Evolutionary conservation across 2,329 filamentous ascomycete genomes (phyloP), one percentile per base, ranked within the genome.

Genomic region (Penicillium expansum): DNA sequence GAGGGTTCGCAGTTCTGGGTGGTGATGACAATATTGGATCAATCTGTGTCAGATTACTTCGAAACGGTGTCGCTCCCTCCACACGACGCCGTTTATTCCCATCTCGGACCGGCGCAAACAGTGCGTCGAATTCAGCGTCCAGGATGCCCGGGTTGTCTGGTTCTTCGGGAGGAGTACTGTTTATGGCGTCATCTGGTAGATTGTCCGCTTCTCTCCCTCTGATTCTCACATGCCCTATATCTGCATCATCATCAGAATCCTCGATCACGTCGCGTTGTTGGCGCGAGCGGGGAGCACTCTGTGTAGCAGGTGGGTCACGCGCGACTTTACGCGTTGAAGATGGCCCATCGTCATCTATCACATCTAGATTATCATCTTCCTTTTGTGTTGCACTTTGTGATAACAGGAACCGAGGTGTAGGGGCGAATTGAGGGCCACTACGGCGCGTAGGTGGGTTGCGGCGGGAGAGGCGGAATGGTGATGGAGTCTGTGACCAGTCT

Each of bases 1-100:
- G 48, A 18, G 52, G 20, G 5, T 59, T 55, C 14, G 48, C 47
- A 14, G 48, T 49, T 8, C 59, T 62, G 10, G 64, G 61, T 3
- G 66, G 63, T 9, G 66, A 67, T 2, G 64, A 63, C 8, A 55
- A 50, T 9, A 69, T 67, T 10, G 44, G 22, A 37, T 69, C 67
- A 14, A 35, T 1, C 11, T 27, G 30, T 35, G 24, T 13, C 8
- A 5, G 30, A 16, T 9, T 52, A 22, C 5, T 44, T 5, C n/a
- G 48, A 22, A 9, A 54, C 22, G 4, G 57, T 2, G 10, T 35
- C 41, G 9, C 56, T 20, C 4, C 32, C 54, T 35, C 60, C 59
- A 71, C 57, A 16, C 73, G 72, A 16, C 69, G 69, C 39, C 73
- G 66, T 63, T 76, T 77, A 20, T 63, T 60, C 13, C 65, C 58